Evolutionary conservation across 345 rosid species (phyloP).

Genomic region (Syzygium aromaticum): DNA sequence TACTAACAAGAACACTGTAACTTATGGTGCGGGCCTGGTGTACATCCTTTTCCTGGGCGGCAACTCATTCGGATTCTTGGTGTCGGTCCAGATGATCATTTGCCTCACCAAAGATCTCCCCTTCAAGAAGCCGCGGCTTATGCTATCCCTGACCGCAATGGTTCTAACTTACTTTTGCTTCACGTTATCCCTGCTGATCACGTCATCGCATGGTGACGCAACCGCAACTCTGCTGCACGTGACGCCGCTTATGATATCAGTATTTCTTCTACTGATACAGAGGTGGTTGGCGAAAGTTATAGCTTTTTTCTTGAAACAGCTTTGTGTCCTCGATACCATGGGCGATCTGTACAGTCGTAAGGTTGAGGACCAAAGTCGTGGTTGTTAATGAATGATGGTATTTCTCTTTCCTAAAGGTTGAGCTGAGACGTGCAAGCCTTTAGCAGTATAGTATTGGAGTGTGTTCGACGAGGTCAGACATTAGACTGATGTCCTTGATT

Average conservation of each 20-base stretch:
- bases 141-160: neutral
- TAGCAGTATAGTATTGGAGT: neutral
- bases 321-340: accelerated
- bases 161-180: neutral
- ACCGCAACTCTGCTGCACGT: neutral
- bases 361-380: neutral
- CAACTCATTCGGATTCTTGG: no score
- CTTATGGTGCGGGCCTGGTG: no score
- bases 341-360: neutral
- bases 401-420: neutral
- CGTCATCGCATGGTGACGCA: no score
- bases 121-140: no score
- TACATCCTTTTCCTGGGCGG: no score
- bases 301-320: neutral
- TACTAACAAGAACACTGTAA: no score
- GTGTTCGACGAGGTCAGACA: neutral
- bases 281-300: neutral
- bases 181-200: neutral
- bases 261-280: neutral
- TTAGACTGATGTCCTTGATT: neutral
- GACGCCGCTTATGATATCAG: neutral
- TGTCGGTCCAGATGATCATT: no score
- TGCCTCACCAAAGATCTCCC: no score
- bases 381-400: neutral
- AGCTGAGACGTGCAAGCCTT: neutral